Percentiles rank a stretch among this genome's conserved stretches.
phyloP scores from a whole-genome alignment of 805 yeast species.

The Zygosaccharomyces pseudorouxii region DNA sequence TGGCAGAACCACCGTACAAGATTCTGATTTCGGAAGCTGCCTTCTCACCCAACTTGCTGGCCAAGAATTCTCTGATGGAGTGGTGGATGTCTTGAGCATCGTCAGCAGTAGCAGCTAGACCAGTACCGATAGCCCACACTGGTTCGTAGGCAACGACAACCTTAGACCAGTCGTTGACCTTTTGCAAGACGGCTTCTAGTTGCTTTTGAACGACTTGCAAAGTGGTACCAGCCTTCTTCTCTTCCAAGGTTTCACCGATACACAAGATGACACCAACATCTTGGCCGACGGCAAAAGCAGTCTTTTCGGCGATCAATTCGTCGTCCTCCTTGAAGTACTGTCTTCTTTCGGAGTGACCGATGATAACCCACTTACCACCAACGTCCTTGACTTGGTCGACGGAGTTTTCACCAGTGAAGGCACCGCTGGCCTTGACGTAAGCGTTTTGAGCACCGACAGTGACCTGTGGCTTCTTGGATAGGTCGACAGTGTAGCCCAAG shows the following conservation, averaged over 20 bases:
- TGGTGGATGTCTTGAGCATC: conserved; percentile 96
- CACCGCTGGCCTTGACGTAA: conserved; percentile 85
- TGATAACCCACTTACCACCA: conserved; percentile 89
- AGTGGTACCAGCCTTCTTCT: conserved; percentile 85
- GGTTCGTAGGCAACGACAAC: conserved; percentile 98
- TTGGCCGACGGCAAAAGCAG: conserved; percentile 85
- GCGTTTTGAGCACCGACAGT: conserved; percentile 89
- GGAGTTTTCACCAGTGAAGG: conserved; percentile 95
- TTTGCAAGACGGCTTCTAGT: conserved; percentile 78
- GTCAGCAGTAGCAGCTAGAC: conserved; percentile 96
- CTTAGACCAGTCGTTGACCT: conserved; percentile 82
- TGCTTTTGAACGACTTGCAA: conserved; percentile 84
- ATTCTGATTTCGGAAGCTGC: conserved; percentile 80
- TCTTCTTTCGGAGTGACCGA: conserved; percentile 99
- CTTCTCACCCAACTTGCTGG: conserved; percentile 67
- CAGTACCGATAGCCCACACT: conserved; percentile 99
- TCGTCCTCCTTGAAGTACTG: conserved; percentile 85
- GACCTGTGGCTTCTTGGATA: conserved; percentile 66
- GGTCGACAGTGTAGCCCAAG: conserved; percentile 67
- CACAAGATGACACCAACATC: conserved; percentile 92
- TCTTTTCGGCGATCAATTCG: conserved; percentile 88
- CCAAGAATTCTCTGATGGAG: conserved; percentile 78
- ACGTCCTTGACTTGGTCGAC: conserved; percentile 84
- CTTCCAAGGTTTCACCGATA: conserved; percentile 96
- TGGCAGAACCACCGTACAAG: conserved; percentile 98